Conservation (phyloP, 495 filamentous ascomycete genomes). For the Trichoderma parareesei region DNA sequence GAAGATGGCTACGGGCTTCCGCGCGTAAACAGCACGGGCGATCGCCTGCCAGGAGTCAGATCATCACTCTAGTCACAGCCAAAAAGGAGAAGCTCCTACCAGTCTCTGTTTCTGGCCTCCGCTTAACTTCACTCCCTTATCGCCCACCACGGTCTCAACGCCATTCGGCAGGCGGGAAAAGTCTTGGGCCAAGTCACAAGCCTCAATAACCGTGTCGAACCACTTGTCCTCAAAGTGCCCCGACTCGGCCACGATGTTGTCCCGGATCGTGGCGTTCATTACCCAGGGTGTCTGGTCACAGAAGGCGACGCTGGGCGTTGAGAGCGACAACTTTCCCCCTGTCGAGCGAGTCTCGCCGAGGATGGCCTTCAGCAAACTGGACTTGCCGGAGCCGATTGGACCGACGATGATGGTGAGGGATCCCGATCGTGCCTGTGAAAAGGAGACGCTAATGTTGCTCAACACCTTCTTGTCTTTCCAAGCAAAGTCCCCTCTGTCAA, state of each 20-base stretch:
- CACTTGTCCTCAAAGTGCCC: slow-evolving; percentile 46
- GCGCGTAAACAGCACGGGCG: slow-evolving; percentile 20
- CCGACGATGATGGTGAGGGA: slow-evolving; percentile 35
- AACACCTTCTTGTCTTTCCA: slow-evolving; percentile 33
- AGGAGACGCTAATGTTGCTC: slow-evolving; percentile 26
- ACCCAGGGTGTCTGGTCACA: slow-evolving; percentile 43
- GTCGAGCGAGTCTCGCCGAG: slow-evolving; percentile 38
- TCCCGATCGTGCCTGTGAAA: slow-evolving; percentile 18
- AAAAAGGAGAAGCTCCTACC: slow-evolving; percentile 12
- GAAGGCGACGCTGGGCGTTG: slow-evolving; percentile 20
- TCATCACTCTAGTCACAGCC: not conserved
- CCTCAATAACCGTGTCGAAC: slow-evolving; percentile 56
- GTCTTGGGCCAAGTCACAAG: slow-evolving; percentile 53
- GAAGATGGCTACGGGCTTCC: slow-evolving; percentile 17
- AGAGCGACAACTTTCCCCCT: slow-evolving; percentile 19
- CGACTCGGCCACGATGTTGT: slow-evolving; percentile 47
- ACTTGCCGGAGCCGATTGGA: slow-evolving; percentile 44
- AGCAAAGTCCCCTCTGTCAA: slow-evolving; percentile 33
- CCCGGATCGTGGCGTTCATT: slow-evolving; percentile 49
- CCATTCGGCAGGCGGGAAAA: slow-evolving; percentile 43
- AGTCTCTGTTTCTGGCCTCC: slow-evolving; percentile 61
- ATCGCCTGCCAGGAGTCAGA: slow-evolving; percentile 14
- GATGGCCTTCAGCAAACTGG: slow-evolving; percentile 38
- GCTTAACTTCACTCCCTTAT: slow-evolving; percentile 53
- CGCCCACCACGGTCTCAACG: slow-evolving; percentile 51